Conservation (phyloP, 495 filamentous ascomycete genomes). For the Ramalina intermedia region DNA sequence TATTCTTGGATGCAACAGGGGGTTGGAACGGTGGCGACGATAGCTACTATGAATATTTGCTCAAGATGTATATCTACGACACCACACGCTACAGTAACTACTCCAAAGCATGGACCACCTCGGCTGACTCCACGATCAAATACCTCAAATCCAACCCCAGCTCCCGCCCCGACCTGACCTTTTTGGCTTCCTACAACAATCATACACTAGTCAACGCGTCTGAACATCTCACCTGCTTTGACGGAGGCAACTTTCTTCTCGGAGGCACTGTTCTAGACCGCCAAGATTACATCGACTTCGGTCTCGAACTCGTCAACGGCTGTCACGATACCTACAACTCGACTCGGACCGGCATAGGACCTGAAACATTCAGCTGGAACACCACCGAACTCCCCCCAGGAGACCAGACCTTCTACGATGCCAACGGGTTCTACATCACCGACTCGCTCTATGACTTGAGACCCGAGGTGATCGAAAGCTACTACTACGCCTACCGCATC, state of each 20-base stretch:
- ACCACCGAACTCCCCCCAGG: constrained; percentile 28
- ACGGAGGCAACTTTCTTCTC: constrained; percentile 78
- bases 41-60: constrained; percentile 80
- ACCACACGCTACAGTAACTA: constrained; percentile 45
- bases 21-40: constrained; percentile 73
- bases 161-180: constrained; percentile 57
- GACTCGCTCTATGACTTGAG: constrained; percentile 51
- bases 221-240: constrained; percentile 68
- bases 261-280: constrained; percentile 56
- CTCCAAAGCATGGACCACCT: constrained; percentile 59
- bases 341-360: constrained; percentile 61
- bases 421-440: constrained; percentile 62
- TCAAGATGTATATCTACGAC: constrained; percentile 88
- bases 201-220: constrained; percentile 35
- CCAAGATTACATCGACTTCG: constrained; percentile 56
- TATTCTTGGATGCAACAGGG: constrained; percentile 50
- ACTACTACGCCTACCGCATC: constrained; percentile 77
- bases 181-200: constrained; percentile 48
- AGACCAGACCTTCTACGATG: constrained; percentile 43
- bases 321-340: constrained; percentile 61
- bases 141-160: constrained; percentile 58
- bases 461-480: constrained; percentile 74
- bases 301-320: constrained; percentile 58
- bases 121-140: constrained; percentile 61
- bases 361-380: constrained; percentile 65